Base-by-base conservation (phyloP, 75 land plant genomes). In the Pinus albicaulis region DNA sequence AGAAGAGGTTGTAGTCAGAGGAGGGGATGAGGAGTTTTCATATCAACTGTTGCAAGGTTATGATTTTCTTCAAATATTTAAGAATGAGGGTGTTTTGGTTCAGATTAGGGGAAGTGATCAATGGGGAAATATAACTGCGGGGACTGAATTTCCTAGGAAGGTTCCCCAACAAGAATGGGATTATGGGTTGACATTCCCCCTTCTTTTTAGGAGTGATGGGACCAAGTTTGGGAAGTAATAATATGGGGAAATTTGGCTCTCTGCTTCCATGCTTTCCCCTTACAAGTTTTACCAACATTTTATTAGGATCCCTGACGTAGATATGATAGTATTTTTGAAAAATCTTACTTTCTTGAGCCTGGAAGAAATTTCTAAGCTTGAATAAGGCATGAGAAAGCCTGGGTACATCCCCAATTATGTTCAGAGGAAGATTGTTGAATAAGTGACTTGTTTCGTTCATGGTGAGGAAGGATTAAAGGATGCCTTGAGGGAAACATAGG, bases 21-120 rank as follows among this genome's bases (percentile, higher is more conserved):
- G 98, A 97, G 56, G 99, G 99, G 53, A 89, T 97, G 88, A 97
- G 99, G 99, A 96, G 77, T 96, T 96, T 75, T 89, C 95, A 4
- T 96, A 96, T 74, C 99, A 96, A 84, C 79, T 96, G 52, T 57
- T 97, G 64, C 99, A 97, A 68, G 99, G 98, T 0, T 94, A 94
- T 81, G 99, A 97, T 82, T 97, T 94, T 76, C 78, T 94, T 12
- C 82, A 94, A 63, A 71, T 97, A 81, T 97, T 90, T 73, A 77
- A 88, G 78, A 84, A 91, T 41, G 84, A 90, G 77, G 93, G 93
- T 5, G 98, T 94, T 20, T 91, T 80, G 73, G 93, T 97, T 59
- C 99, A 97, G 79, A 86, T 97, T 60, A 98, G 99, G 12, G 99
- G 99, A 17, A 97, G 99, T 78, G 99, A 97, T 82, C 99, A 97